Base-by-base conservation (phyloP, 192 early-diverging fungal species). In the Lobosporangium transversale region DNA sequence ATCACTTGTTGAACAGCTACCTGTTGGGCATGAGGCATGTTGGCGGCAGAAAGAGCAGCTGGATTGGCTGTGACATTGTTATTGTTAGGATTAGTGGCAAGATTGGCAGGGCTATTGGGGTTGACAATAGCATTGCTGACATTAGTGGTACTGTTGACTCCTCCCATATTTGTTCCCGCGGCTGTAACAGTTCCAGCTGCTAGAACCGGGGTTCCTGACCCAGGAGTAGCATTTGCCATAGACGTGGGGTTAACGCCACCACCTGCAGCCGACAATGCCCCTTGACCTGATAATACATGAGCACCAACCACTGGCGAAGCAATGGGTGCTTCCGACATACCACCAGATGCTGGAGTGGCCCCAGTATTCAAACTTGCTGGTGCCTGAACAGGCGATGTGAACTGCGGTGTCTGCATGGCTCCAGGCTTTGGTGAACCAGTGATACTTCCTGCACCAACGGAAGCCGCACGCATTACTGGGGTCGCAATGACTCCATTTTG, bases 301-400 rank as follows among this genome's bases (percentile, higher is more conserved):
- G 58, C 42, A 42, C 59, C 69, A 20, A 23, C 63, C 57, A 66
- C 55, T n/a, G 70, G 57, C 15, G 70, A 66, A 23, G 51, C 52
- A 23, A 61, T 30, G 4, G 51, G 15, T 0, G 24, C 4, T 9
- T 29, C 52, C 18, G 43, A 31, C 10, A 65, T 33, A 15, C 42
- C 53, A 9, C 40, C 20, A n/a, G 50, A 53, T n/a, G 52, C 32
- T 5, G 68, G 59, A 5, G 29, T 42, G 26, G 53, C 48, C 14
- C 57, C 51, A 1, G 47, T 26, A 18, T 57, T 63, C 26, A 75
- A 23, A 30, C 36, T 75, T 3, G 70, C 70, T 40, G 70, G 55
- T 6, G 70, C 70, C 37, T 56, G 70, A 5, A 61, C 43, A 35
- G 70, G 70, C 14, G 70, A 75, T 12, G 62, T 48, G 23, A 75